Percentiles rank a stretch among this genome's conserved stretches.
phyloP scores from a whole-genome alignment of 163 green algal species.

The Chloroidium sp. region DNA sequence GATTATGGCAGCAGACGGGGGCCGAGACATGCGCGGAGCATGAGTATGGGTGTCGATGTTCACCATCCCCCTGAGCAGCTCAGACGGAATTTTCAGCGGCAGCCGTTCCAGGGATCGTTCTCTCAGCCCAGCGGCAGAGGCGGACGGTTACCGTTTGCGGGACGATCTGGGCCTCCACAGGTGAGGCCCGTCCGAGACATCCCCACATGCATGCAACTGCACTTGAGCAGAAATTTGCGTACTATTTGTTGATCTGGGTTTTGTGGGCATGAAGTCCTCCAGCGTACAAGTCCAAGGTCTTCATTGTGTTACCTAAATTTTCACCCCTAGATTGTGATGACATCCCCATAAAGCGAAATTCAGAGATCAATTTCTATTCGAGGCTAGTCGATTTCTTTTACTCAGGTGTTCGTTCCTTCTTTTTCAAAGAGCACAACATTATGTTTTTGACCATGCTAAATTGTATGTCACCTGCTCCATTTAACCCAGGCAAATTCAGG shows the following conservation, averaged over 20 bases:
- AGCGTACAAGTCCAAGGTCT: too few relatives aligned
- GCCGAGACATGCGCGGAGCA: neutral
- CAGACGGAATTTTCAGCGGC: too few relatives aligned
- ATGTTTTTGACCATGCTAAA: neutral
- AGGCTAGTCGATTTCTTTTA: neutral
- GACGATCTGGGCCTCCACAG: neutral
- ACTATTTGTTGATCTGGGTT: too few relatives aligned
- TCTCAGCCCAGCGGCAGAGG: neutral
- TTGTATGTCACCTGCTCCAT: neutral
- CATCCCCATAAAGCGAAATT: too few relatives aligned
- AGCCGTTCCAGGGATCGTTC: too few relatives aligned
- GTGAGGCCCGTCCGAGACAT: neutral
- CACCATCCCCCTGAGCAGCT: neutral
- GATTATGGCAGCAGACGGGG: too few relatives aligned
- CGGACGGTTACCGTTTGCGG: neutral
- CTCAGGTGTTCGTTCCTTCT: neutral
- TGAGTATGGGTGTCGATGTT: neutral
- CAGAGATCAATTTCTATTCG: neutral
- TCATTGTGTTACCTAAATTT: too few relatives aligned
- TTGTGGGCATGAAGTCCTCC: too few relatives aligned
- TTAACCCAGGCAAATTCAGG: neutral
- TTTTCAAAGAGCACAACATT: too few relatives aligned
- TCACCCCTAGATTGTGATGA: too few relatives aligned
- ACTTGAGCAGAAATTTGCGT: too few relatives aligned
- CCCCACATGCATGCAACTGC: neutral